Evolutionary conservation across 495 filamentous ascomycete genomes (phyloP), one percentile per base, ranked within the genome.

Genomic region (Cudoniella acicularis): DNA sequence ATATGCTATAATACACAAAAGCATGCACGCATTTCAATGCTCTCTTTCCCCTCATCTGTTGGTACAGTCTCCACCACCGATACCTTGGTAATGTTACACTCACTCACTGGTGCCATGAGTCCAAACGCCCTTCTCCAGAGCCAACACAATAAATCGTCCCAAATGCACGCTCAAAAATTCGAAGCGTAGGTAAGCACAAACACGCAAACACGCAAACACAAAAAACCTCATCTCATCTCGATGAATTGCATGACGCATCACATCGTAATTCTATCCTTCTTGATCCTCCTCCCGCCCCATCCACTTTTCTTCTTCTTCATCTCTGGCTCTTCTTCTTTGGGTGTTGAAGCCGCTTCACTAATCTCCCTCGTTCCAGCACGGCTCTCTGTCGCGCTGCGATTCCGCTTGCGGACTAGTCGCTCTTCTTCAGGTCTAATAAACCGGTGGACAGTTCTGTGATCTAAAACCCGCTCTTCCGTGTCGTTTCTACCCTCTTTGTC

Each of bases 401-500:
- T 57, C 20, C 57, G 20, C 47, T 59, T 63, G 1, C 80, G 75
- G 10, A 83, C 74, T 52, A 71, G 77, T 0, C 78, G 79, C 67
- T 92, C 88, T 57, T 90, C 87, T 13, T 87, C 77, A 0, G 82
- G 77, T 16, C 74, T 76, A 22, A 92, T 65, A 64, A 91, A 91
- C 10, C 89, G 80, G 66, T 91, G 84, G 13, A 92, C 75, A 0
- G 75, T 81, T 22, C 89, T 74, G 60, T 91, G 88, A 60, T 92
- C 89, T 64, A 90, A 77, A 6, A 92, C 71, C 1, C 89, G 77
- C 54, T 89, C 87, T 66, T 96, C 91, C 21, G 80, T 83, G 66
- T 98, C 94, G 10, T 75, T 59, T 17, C 81, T 81, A 0, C 88
- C 88, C 57, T 85, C 80, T 20, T 77, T 85, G 36, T 96, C 88